These are phyloP conservation scores for Astragalus membranaceus DNA, from an alignment of 306 rosid genomes.

Conservation along the genomic window DNA sequence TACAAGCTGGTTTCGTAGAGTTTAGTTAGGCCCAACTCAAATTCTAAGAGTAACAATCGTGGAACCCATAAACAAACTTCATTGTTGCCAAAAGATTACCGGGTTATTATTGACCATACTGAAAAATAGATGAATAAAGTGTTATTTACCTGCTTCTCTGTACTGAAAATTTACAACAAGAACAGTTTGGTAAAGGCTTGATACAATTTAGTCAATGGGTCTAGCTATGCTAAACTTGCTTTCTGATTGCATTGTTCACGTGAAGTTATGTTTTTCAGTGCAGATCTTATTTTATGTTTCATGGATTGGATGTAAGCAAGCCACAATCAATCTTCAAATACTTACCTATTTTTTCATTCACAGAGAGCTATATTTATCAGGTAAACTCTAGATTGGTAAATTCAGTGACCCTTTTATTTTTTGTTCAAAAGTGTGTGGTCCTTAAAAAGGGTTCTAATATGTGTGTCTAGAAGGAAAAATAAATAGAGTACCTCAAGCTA, in stretches of 20 bases:
- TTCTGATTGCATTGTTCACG: slow-evolving; percentile 3
- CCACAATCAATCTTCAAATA: slow-evolving; percentile 65
- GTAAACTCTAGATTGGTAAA: slow-evolving; percentile 31
- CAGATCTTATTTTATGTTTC: slow-evolving; percentile 97
- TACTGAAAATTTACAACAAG: neutral
- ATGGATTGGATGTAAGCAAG: slow-evolving; percentile 67
- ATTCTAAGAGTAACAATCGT: neutral
- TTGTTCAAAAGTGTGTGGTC: neutral
- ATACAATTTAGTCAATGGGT: slow-evolving; percentile 2
- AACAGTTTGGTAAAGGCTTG: neutral
- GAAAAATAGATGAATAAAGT: neutral
- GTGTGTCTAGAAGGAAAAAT: neutral
- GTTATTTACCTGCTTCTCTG: neutral
- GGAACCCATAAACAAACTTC: neutral
- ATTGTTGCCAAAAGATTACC: neutral
- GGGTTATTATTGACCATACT: neutral
- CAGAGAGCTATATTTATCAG: slow-evolving; percentile 90
- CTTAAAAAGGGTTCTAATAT: neutral
- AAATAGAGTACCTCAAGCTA: neutral
- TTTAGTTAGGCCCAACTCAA: too few species aligned
- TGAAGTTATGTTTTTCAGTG: slow-evolving; percentile 45
- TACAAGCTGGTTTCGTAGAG: too few species aligned
- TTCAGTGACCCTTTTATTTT: slow-evolving; percentile 2
- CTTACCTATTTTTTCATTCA: slow-evolving; percentile 73
- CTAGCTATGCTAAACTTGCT: neutral